These are phyloP conservation scores for Zymoseptoria tritici DNA, from an alignment of 2,329 filamentous ascomycete genomes.

Conservation along the genomic window DNA sequence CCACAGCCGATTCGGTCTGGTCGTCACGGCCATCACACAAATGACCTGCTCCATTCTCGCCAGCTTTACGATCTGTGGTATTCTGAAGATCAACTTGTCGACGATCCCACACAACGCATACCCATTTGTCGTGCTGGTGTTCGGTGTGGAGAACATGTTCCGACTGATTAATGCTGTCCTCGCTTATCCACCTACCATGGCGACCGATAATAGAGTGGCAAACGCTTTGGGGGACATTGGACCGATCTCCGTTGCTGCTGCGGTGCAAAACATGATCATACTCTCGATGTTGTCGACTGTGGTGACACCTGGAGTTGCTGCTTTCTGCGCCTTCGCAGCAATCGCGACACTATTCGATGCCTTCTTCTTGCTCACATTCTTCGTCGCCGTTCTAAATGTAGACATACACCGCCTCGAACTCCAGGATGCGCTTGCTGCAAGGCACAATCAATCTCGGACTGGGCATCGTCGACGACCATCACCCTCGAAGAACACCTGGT, in stretches of 20 bases:
- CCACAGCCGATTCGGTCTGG: constrained; percentile 66
- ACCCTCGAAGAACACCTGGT: constrained; percentile 45
- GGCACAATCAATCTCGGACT: constrained; percentile 22
- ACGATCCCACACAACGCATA: constrained; percentile 68
- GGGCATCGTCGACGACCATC: constrained; percentile 17
- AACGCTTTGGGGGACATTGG: constrained; percentile 67
- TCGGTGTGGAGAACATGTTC: constrained; percentile 69
- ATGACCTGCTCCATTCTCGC: constrained; percentile 63
- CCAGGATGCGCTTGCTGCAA: constrained; percentile 56
- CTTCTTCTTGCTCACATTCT: constrained; percentile 72
- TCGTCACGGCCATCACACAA: constrained; percentile 62
- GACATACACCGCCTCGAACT: constrained; percentile 71
- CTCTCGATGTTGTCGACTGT: constrained; percentile 58
- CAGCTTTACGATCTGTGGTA: constrained; percentile 71
- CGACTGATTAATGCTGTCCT: constrained; percentile 71
- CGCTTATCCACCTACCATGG: constrained; percentile 60
- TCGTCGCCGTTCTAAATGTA: constrained; percentile 69
- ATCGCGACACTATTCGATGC: constrained; percentile 71
- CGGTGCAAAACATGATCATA: constrained; percentile 61
- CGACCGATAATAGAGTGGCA: constrained; percentile 61
- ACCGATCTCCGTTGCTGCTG: constrained; percentile 60
- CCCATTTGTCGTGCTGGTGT: constrained; percentile 66
- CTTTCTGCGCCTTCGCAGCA: constrained; percentile 69
- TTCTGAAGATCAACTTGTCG: constrained; percentile 67
- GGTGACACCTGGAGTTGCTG: constrained; percentile 62